Conservation (phyloP, 148 eudicot genomes). For the Diospyros kaki region DNA sequence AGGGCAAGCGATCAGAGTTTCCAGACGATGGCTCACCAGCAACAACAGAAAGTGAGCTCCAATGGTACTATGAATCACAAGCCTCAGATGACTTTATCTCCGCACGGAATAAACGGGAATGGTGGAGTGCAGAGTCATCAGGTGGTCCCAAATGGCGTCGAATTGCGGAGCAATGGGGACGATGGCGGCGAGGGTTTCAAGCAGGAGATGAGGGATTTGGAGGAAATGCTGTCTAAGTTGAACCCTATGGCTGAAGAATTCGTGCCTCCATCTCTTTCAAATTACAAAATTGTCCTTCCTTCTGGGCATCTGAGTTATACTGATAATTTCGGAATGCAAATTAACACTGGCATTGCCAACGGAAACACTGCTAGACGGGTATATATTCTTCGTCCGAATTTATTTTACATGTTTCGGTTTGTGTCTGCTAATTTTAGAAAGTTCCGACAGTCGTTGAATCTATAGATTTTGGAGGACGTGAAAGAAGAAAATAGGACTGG, state of each 20-base stretch:
- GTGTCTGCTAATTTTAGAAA: not conserved
- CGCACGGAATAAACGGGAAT: slow-evolving; percentile 20
- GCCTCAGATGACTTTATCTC: slow-evolving; percentile 3
- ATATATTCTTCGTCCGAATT: not conserved
- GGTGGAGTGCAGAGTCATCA: slow-evolving; percentile 16
- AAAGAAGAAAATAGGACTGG: not conserved
- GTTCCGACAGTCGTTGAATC: not conserved
- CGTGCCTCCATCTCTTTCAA: slow-evolving; percentile 44
- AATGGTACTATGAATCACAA: slow-evolving; percentile 13
- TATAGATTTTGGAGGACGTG: not conserved
- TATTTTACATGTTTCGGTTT: not conserved
- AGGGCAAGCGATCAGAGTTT: slow-evolving; percentile 33
- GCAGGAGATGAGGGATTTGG: slow-evolving; percentile 69
- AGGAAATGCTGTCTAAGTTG: slow-evolving; percentile 67
- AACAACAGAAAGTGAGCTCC: slow-evolving; percentile 8
- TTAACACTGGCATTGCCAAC: slow-evolving; percentile 32
- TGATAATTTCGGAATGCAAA: slow-evolving; percentile 35
- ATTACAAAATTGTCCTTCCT: slow-evolving; percentile 15
- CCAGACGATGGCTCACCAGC: slow-evolving; percentile 15
- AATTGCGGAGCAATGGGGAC: slow-evolving; percentile 14
- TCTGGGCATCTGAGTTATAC: slow-evolving; percentile 30
- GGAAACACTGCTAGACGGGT: slow-evolving; percentile 51
- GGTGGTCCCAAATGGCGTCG: slow-evolving; percentile 12
- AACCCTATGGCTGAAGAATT: slow-evolving; percentile 88
- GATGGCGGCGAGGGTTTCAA: slow-evolving; percentile 45